Evolutionary conservation across 2,329 filamentous ascomycete species (phyloP), one percentile per base, ranked within the genome.

Genomic region (Neofusicoccum cordaticola): DNA sequence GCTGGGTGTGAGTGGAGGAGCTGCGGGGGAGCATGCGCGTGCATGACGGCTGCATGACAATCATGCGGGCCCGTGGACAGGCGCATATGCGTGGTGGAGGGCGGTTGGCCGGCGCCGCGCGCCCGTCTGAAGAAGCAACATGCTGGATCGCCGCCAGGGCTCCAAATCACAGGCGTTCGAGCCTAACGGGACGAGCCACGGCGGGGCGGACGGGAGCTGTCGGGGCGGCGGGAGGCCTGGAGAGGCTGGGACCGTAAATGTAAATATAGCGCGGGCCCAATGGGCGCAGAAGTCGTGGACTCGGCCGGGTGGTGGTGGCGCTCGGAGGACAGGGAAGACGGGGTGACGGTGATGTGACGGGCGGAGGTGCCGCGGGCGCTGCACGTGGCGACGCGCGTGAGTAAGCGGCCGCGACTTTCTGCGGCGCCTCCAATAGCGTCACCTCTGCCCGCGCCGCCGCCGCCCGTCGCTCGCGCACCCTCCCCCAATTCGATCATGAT

Each of bases 401-500:
- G 17, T 27, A 17, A 7, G 8, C 9, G 53, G 53, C 53, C 53
- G 39, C 53, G 22, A 58, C 53, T 58, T 58, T 15, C 35, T 22
- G 22, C 22, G 22, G 22, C 22, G 22, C 22, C 47, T 62, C 19
- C 44, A 39, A 41, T 22, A 48, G 47, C 61, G 27, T 56, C 52
- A 42, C 52, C 52, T 56, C 22, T 22, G 22, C 22, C 22, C 2
- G 22, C 22, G 22, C 19, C 19, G 19, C 19, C 19, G 19, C 19
- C 19, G 19, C 19, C 19, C 35, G 69, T 66, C 68, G 67, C 68
- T 66, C 47, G 47, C 31, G 5, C 39, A n/a, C 39, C 4, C 41
- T 8, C 39, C 34, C 22, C 53, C 57, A 58, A 51, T 63, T 62
- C 53, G 68, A 75, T 69, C 66, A 77, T 77, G 75, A 69, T 66